Evolutionary conservation across 176 grass and related monocot species (phyloP), one percentile per base, ranked within the genome.

Genomic region (Eleusine coracana): DNA sequence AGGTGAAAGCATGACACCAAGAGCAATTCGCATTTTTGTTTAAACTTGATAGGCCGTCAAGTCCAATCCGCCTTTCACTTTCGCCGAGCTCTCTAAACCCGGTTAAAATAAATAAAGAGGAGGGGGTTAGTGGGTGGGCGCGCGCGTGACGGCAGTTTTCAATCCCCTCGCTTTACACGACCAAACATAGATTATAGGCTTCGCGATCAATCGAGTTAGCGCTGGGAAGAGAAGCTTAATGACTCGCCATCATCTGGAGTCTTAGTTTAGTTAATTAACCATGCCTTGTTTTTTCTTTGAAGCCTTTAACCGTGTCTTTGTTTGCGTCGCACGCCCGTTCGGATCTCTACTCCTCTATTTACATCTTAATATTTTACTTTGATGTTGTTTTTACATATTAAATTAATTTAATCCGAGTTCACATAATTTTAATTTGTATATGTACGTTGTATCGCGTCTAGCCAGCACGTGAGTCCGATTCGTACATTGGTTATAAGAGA

Each of bases 121-220:
- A 40, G 48, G 15, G 7, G 38, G 64, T 70, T 80, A 86, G 70
- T 80, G 84, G 70, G 77, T 74, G 70, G 76, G 70, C 70, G 48
- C 69, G 76, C 76, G 76, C 73, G 76, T n/a, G 18, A 10, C 13
- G 27, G 44, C 37, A 72, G 66, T 66, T 80, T 55, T 66, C 42
- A 66, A 66, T 52, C 2, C 46, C 69, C 17, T 9, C 21, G 6
- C 46, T 48, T 74, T 60, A 74, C 48, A 36, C 34, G 84, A 56
- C 36, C 59, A 37, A 37, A 46, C 7, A 79, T 79, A 79, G 66
- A 31, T 7, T 80, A 41, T 56, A 41, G 44, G 44, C 44, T 45
- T 45, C 8, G 28, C 50, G 3, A 13, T 27, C 58, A 14, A 18
- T 38, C 23, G 44, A 67, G 5, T 79, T 79, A 79, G 76, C 61